Evolutionary conservation across 768 basidiomycete genomes (phyloP).

Genomic region (Phylloporus scabripes): DNA sequence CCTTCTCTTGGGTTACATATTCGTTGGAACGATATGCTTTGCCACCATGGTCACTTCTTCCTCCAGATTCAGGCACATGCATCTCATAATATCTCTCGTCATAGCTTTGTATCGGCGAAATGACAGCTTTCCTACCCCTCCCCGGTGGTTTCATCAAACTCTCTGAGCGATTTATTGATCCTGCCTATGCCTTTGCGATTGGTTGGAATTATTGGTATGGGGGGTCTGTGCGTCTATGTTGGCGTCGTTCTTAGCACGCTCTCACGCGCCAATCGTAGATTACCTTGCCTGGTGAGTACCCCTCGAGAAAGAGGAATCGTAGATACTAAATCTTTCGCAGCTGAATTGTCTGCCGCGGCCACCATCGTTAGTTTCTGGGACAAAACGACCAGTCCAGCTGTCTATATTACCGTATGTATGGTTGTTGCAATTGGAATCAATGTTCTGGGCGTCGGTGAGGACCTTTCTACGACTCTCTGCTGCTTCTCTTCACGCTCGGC

Average conservation of each 20-base stretch:
- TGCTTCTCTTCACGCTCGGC: background rate
- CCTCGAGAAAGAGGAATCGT: background rate
- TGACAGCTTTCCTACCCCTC: slow-evolving; percentile 41
- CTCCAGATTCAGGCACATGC: background rate
- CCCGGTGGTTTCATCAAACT: slow-evolving; percentile 44
- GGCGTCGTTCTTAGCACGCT: background rate
- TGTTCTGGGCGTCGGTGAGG: slow-evolving; percentile 35
- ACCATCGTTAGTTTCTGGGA: slow-evolving; percentile 49
- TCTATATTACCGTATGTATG: slow-evolving; percentile 50
- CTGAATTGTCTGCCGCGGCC: slow-evolving; percentile 47
- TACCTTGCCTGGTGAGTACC: background rate
- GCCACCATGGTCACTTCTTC: slow-evolving; percentile 31
- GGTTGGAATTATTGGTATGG: slow-evolving; percentile 41
- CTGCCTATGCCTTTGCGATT: slow-evolving; percentile 40
- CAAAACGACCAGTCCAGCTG: slow-evolving; percentile 35
- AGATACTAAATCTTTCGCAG: slow-evolving; percentile 14
- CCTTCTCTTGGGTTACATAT: slow-evolving; percentile 39
- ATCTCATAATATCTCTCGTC: background rate
- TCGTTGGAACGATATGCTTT: slow-evolving; percentile 35
- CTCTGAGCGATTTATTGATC: slow-evolving; percentile 34
- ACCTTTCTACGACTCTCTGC: no score
- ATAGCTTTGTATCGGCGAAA: slow-evolving; percentile 39
- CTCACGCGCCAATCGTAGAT: background rate
- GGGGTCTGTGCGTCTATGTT: slow-evolving; percentile 21
- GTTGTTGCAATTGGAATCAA: slow-evolving; percentile 47